These are phyloP conservation scores for Dipsacomyces acuminosporus DNA, from an alignment of 371 early-diverging fungal species.

Conservation along the genomic window DNA sequence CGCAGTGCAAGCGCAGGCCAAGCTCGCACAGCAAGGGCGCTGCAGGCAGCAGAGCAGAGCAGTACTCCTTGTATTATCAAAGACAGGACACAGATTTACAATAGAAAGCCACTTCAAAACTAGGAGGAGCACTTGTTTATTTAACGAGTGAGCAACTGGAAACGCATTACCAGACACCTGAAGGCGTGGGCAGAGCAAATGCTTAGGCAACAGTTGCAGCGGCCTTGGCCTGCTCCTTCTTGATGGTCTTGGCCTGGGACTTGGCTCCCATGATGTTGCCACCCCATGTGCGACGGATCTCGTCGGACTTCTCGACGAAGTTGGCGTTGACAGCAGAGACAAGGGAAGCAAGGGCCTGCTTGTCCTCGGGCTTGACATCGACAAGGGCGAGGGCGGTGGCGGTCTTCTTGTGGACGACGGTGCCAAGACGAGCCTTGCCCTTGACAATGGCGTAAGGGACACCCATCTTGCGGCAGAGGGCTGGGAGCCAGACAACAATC, in stretches of 20 bases:
- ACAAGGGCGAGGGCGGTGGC: conserved; percentile 95
- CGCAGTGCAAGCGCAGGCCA: no score
- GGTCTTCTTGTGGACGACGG: conserved; percentile 98
- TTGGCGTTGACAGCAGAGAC: conserved; percentile 90
- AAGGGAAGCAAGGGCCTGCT: conserved; percentile 81
- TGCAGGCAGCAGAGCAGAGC: no score
- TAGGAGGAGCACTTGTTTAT: no score
- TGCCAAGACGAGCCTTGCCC: conserved; percentile 96
- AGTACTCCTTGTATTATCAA: no score
- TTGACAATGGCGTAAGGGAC: conserved; percentile 99
- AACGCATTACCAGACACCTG: no score
- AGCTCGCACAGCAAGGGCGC: no score
- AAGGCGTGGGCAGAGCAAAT: no score
- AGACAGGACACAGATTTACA: no score
- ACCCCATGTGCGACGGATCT: conserved; percentile 91
- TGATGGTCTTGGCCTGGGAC: conserved; percentile 77
- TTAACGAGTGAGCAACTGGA: no score
- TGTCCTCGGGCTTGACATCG: conserved; percentile 95
- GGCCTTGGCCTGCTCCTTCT: conserved; percentile 64
- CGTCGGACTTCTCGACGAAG: conserved; percentile 90
- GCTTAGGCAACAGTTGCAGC: conserved; percentile 18
- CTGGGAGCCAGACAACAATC: conserved; percentile 98
- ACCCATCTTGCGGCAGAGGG: conserved; percentile 99
- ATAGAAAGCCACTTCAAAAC: no score
- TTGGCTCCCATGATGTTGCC: conserved; percentile 95